phyloP scores from a whole-genome alignment of 2,329 filamentous ascomycete species.

The Byssothecium circinans region DNA sequence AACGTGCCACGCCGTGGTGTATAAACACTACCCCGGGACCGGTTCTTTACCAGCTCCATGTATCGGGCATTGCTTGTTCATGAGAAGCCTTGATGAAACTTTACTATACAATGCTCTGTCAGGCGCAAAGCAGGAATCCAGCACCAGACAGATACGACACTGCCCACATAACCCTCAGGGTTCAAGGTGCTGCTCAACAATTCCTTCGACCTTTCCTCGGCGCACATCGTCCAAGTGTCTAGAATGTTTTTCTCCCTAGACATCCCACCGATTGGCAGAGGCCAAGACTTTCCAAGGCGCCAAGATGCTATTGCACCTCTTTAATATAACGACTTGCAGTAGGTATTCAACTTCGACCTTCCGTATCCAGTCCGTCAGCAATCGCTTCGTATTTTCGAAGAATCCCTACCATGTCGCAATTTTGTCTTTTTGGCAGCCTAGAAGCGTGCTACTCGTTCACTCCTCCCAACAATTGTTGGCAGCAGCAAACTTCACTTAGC shows the following conservation, averaged over 20 bases:
- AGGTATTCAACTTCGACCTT: not conserved
- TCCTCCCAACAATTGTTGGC: no score
- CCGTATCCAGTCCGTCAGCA: slow-evolving; percentile 3
- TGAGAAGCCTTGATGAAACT: not conserved
- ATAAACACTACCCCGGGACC: no score
- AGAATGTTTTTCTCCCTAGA: not conserved
- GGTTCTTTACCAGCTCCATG: not conserved
- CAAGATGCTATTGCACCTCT: not conserved
- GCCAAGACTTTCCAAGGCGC: slow-evolving; percentile 1
- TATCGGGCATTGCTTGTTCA: not conserved
- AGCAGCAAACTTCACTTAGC: not conserved
- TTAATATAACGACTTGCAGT: slow-evolving; percentile 4
- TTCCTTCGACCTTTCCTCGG: not conserved
- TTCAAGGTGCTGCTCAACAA: not conserved
- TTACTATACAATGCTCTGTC: not conserved
- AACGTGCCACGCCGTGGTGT: no score
- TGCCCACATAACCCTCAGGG: not conserved
- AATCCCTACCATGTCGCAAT: not conserved
- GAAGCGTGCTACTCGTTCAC: not conserved
- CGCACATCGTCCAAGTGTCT: not conserved
- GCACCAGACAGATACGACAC: not conserved
- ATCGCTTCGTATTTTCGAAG: not conserved
- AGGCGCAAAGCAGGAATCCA: not conserved
- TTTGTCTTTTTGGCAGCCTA: not conserved
- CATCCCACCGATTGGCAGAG: not conserved